Percentiles rank a stretch among this genome's conserved stretches.
phyloP scores from a whole-genome alignment of 2,329 filamentous ascomycete species.

The Penicillium sp. region DNA sequence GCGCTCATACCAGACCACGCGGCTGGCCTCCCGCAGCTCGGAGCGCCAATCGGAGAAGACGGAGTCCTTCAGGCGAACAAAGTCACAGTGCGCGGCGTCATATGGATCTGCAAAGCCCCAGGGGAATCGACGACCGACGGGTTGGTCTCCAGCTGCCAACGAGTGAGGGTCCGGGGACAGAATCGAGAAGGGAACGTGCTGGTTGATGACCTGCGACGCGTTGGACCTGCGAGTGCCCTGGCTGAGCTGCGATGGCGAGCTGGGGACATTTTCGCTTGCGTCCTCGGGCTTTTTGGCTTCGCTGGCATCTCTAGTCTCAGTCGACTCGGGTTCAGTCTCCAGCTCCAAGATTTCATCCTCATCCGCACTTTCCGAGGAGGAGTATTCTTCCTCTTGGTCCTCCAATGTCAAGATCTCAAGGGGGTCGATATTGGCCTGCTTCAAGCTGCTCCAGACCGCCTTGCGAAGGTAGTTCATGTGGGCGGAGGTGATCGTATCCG shows the following conservation, averaged over 20 bases:
- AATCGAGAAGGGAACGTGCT: slow-evolving; percentile 84
- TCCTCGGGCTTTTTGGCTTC: slow-evolving; percentile 24
- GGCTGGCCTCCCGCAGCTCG: slow-evolving; percentile 85
- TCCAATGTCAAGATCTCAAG: slow-evolving; percentile 82
- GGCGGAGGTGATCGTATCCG: slow-evolving; percentile 90
- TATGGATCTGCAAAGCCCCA: slow-evolving; percentile 98
- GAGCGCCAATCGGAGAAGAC: slow-evolving; percentile 92
- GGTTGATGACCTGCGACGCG: slow-evolving; percentile 45
- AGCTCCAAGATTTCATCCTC: slow-evolving; percentile 40
- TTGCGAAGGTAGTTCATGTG: slow-evolving; percentile 94
- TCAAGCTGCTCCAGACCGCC: slow-evolving; percentile 83
- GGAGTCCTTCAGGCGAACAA: slow-evolving; percentile 81
- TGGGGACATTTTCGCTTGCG: slow-evolving; percentile 29
- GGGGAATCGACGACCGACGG: slow-evolving; percentile 81
- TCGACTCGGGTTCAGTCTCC: slow-evolving; percentile 12
- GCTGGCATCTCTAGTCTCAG: slow-evolving; percentile 25
- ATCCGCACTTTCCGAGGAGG: slow-evolving; percentile 49
- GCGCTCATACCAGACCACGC: slow-evolving; percentile 91
- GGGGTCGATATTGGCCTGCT: slow-evolving; percentile 81
- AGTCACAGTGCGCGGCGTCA: slow-evolving; percentile 90
- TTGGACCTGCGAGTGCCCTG: slow-evolving; percentile 51
- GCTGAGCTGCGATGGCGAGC: slow-evolving; percentile 35
- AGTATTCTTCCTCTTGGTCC: slow-evolving; percentile 66
- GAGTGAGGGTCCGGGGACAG: slow-evolving; percentile 87
- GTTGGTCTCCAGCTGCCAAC: slow-evolving; percentile 52